Conservation (phyloP, 2,329 filamentous ascomycete genomes). For the Elsinoe fawcettii region DNA sequence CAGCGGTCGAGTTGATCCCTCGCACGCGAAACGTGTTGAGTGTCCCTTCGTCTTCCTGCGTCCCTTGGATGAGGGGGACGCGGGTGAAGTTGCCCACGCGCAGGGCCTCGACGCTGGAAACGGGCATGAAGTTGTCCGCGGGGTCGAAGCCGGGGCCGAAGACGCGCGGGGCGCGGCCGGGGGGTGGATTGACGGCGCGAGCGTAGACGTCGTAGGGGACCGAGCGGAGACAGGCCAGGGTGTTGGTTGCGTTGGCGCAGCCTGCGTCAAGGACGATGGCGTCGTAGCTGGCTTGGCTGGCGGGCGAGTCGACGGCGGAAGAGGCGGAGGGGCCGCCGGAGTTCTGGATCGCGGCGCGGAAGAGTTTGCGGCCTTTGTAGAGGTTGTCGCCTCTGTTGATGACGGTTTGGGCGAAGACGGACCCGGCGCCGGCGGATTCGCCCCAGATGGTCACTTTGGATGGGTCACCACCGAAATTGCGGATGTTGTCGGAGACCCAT, state of each 20-base stretch:
- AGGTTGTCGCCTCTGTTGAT: constrained; percentile 24
- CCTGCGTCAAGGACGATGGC: constrained; percentile 40
- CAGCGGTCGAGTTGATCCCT: constrained; percentile 55
- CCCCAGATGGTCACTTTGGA: constrained; percentile 17
- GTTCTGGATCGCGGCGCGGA: constrained; percentile 72
- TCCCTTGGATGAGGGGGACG: constrained; percentile 58
- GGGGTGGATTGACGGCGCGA: background rate
- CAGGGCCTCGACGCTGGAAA: constrained; percentile 31
- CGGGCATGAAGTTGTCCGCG: background rate
- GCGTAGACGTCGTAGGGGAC: background rate
- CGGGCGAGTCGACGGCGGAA: constrained; percentile 53
- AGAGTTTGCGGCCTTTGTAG: constrained; percentile 53
- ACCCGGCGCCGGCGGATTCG: constrained; percentile 38
- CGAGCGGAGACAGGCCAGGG: constrained; percentile 39
- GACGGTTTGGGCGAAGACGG: constrained; percentile 13
- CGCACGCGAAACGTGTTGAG: constrained; percentile 61
- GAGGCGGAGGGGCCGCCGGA: constrained; percentile 51
- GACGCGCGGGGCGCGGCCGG: background rate
- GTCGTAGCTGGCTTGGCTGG: constrained; percentile 52
- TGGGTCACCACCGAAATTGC: constrained; percentile 29
- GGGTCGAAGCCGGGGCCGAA: background rate
- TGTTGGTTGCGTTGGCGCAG: constrained; percentile 36
- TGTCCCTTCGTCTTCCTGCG: constrained; percentile 74
- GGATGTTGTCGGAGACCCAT: constrained; percentile 37
- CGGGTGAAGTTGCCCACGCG: constrained; percentile 47